Percentiles rank a stretch among this genome's conserved stretches.
Conservation (phyloP, 768 basidiomycete species). For the Xerocomellus chrysenteron region DNA sequence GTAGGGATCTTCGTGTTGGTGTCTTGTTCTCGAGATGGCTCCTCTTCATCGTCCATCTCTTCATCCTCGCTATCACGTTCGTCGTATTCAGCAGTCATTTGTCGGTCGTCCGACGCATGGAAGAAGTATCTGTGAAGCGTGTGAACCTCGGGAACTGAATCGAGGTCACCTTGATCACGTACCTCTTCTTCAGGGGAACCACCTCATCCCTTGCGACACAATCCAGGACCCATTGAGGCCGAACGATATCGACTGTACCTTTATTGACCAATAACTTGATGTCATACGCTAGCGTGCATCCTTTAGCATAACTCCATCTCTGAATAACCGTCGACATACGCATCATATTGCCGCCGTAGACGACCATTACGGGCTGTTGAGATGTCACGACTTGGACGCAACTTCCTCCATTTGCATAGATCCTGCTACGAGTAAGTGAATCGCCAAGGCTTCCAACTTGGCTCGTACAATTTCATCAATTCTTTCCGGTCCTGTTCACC, state of each 20-base stretch:
- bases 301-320: not conserved
- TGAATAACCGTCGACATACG: constrained; percentile 46
- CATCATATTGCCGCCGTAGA: constrained; percentile 68
- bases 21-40: constrained; percentile 19
- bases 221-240: constrained; percentile 79
- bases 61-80: constrained; percentile 39
- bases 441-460: not conserved
- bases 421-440: constrained; percentile 41
- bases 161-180: not conserved
- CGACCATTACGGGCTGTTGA: constrained; percentile 52
- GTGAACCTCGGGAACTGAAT: not conserved
- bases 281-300: constrained; percentile 55
- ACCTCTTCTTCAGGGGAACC: constrained; percentile 71
- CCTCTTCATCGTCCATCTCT: constrained; percentile 12
- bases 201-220: constrained; percentile 60
- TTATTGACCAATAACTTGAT: constrained; percentile 71
- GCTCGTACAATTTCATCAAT: constrained; percentile 61
- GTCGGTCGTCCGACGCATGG: constrained; percentile 58
- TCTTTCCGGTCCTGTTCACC: constrained; percentile 68
- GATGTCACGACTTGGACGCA: constrained; percentile 60
- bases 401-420: constrained; percentile 67
- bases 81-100: constrained; percentile 51
- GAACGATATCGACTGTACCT: constrained; percentile 67
- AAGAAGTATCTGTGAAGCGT: constrained; percentile 65
- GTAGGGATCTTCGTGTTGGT: not conserved